Evolutionary conservation across 169 alveolate species (phyloP).

Genomic region (Cryptosporidium felis): DNA sequence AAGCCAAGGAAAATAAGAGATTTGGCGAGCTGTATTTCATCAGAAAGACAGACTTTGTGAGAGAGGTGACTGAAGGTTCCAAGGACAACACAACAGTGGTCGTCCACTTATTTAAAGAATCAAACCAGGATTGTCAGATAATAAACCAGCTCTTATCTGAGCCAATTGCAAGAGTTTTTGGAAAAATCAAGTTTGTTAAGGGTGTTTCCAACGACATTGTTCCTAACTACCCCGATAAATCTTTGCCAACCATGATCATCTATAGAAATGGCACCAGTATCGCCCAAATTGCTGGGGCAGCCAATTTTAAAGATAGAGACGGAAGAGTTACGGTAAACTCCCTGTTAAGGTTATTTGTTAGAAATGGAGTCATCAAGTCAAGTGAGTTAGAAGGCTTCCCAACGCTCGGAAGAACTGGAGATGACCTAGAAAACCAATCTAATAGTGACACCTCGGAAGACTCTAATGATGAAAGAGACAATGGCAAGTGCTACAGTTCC

Average conservation of each 20-base stretch:
- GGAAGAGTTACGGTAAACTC: conserved; percentile 11
- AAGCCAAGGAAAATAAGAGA: conserved; percentile 55
- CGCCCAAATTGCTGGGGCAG: conserved; percentile 75
- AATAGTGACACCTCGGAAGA: neutral
- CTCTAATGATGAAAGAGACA: conserved; percentile 12
- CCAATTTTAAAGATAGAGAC: conserved; percentile 44
- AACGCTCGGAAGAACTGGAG: neutral
- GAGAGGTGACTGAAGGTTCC: conserved; percentile 75
- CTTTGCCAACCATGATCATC: conserved; percentile 78
- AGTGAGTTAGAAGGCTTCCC: neutral
- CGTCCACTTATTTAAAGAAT: conserved; percentile 76
- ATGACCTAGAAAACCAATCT: neutral
- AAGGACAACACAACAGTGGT: conserved; percentile 76
- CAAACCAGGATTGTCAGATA: conserved; percentile 73
- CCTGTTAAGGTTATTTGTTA: neutral
- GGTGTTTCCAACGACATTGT: conserved; percentile 75
- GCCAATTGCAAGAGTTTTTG: conserved; percentile 71
- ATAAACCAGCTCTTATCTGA: conserved; percentile 71
- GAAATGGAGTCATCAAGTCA: neutral
- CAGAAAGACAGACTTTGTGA: conserved; percentile 72
- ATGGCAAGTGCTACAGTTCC: conserved; percentile 53
- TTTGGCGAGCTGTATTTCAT: conserved; percentile 74
- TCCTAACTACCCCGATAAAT: conserved; percentile 80
- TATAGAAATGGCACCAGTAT: conserved; percentile 78
- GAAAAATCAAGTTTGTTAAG: conserved; percentile 79